Base-by-base conservation (phyloP, 805 yeast species). In the Barnettozyma vustinii region DNA sequence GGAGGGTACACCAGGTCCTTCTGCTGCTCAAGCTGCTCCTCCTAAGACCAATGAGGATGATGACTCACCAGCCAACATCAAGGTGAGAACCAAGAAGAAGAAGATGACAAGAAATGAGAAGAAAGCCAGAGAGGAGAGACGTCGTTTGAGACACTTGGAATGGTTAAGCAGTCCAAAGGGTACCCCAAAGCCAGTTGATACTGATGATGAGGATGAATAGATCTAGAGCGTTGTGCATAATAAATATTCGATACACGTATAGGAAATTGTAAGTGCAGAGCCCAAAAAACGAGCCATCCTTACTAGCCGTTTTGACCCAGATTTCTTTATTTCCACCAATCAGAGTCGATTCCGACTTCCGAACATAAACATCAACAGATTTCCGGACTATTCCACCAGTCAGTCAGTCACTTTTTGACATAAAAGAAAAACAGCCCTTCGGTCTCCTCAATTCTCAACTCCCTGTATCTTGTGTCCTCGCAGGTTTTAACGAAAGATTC, bases 131-230 rank as follows among this genome's bases (percentile, higher is more conserved):
- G 95, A 84, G 36, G 95, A 87, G 68, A 84, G 98, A 74, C 86
- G 98, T 74, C 84, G 99, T 71, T 72, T 89, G 68, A 83, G 98
- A 71, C 87, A 92, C 68, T 75, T 92, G 47, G 96, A 87, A 60
- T 92, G 99, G 99, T 77, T 92, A 65, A 84, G 83, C 58, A 81
- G 95, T 60, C 97, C 99, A 56, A 94, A 94, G 81, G 99, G 99
- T 30, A 94, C 99, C 19, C 98, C 98, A 58, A 87, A 86, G 66
- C 96, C 97, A 5, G 81, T 75, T 27, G 96, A 94, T 63, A 84
- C 97, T 36, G 98, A 94, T 63, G 97, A 88, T 55, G 98, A 92
- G 67, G 92, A 84, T 32, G 78, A 77, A 51, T 55, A 46, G 23
- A 19, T 9, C 12, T 18, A 33, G 25, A 21, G 16, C 39, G 21